Conservation (phyloP, 108 stramenopile genomes). For the Epithemia pelagica region DNA sequence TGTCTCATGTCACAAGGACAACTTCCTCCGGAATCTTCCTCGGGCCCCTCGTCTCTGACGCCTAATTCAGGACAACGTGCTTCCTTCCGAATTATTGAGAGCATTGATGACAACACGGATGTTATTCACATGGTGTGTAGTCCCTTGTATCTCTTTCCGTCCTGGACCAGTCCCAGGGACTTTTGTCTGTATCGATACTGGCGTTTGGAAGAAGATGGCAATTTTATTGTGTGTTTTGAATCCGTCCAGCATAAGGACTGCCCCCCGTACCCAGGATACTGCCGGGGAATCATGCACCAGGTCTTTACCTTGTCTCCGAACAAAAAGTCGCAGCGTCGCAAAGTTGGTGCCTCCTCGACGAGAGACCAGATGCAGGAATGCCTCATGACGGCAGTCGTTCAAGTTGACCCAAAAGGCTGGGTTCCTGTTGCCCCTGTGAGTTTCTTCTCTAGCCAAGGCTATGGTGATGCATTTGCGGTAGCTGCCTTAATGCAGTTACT, state of each 20-base stretch:
- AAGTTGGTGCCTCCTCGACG: constrained; percentile 6
- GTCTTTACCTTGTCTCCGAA: constrained; percentile 79
- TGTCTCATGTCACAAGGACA: constrained; percentile 70
- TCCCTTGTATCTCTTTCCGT: constrained; percentile 77
- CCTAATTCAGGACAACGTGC: constrained; percentile 65
- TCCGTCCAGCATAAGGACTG: constrained; percentile 69
- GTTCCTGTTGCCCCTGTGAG: constrained; percentile 48
- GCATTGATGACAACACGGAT: constrained; percentile 87
- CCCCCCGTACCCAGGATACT: constrained; percentile 61
- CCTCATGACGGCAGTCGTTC: constrained; percentile 74
- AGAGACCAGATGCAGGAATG: constrained; percentile 44
- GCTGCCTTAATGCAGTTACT: constrained; percentile 75
- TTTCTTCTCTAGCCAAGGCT: constrained; percentile 49
- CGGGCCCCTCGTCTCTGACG: background rate
- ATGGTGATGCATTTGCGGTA: constrained; percentile 72
- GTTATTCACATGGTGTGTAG: constrained; percentile 80
- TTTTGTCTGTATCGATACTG: constrained; percentile 85
- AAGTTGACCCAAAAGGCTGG: constrained; percentile 91
- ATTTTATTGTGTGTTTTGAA: constrained; percentile 79
- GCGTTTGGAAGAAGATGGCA: constrained; percentile 84
- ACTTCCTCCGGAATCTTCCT: constrained; percentile 15
- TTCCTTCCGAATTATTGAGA: constrained; percentile 73
- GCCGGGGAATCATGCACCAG: constrained; percentile 77
- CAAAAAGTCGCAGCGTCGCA: constrained; percentile 15
- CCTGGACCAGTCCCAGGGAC: constrained; percentile 88